phyloP scores from a whole-genome alignment of 176 grass and related monocot genomes.

The Carex kokanica region DNA sequence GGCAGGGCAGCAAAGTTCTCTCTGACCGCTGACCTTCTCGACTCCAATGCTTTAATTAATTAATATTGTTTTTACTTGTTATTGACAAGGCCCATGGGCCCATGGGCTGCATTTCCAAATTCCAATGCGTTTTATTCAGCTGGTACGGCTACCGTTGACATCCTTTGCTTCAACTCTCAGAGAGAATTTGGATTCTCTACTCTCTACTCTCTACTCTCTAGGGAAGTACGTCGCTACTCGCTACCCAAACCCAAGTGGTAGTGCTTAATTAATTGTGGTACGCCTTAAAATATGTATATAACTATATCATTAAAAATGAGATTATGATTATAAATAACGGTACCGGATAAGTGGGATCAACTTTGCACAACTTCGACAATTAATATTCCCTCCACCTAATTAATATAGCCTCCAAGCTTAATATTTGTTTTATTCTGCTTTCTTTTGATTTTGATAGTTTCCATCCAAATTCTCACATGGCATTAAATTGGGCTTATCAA shows the following conservation, averaged over 20 bases:
- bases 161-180: background rate
- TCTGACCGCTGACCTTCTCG: background rate
- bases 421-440: background rate
- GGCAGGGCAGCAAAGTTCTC: background rate
- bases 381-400: background rate
- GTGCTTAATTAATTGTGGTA: too few relatives aligned
- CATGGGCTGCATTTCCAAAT: constrained; percentile 22
- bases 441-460: background rate
- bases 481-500: background rate
- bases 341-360: background rate
- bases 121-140: background rate
- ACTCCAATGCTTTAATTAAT: background rate
- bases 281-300: background rate
- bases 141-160: constrained; percentile 18
- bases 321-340: background rate
- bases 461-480: background rate
- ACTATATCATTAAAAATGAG: background rate
- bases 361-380: background rate
- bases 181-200: background rate
- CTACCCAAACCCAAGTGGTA: too few relatives aligned
- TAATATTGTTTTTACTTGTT: background rate
- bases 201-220: too few relatives aligned
- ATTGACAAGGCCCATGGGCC: background rate
- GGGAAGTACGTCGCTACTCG: background rate
- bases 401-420: background rate